These are phyloP conservation scores for Torrubiellomyces zombiae DNA, from an alignment of 2,329 filamentous ascomycete species.

Conservation along the genomic window DNA sequence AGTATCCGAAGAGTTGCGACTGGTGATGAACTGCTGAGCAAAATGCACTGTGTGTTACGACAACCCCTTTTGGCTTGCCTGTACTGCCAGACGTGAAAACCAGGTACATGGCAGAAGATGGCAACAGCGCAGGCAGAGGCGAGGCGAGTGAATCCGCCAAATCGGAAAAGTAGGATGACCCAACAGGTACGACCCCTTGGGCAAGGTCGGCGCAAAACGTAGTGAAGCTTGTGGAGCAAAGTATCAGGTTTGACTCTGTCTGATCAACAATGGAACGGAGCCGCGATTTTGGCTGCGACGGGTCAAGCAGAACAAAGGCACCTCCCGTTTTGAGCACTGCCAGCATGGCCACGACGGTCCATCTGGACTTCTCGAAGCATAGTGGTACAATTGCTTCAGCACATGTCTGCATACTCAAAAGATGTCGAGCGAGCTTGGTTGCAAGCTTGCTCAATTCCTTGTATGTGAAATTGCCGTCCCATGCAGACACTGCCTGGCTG, in stretches of 20 bases:
- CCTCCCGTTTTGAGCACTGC: conserved; percentile 1
- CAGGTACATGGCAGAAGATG: neutral
- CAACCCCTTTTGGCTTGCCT: neutral
- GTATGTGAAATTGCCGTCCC: conserved; percentile 1
- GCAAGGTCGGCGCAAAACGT: neutral
- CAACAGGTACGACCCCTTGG: neutral
- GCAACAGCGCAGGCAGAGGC: too few relatives aligned
- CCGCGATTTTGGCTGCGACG: neutral
- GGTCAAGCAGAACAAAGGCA: too few relatives aligned
- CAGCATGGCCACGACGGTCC: conserved; percentile 1
- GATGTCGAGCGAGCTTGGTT: neutral
- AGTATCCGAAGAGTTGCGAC: neutral
- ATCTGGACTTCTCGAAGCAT: conserved; percentile 1
- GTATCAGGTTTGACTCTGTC: neutral
- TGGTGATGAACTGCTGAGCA: neutral
- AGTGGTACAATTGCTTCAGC: neutral
- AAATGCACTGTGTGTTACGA: neutral
- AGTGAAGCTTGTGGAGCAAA: neutral
- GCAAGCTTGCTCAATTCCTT: neutral
- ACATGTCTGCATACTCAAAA: neutral
- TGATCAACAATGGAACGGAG: neutral
- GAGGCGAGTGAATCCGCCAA: too few relatives aligned
- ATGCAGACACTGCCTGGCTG: neutral
- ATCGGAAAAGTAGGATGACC: neutral
- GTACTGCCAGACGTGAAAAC: conserved; percentile 1